Conservation (phyloP, 108 stramenopile species). For the Stephanodiscus minutulus region DNA sequence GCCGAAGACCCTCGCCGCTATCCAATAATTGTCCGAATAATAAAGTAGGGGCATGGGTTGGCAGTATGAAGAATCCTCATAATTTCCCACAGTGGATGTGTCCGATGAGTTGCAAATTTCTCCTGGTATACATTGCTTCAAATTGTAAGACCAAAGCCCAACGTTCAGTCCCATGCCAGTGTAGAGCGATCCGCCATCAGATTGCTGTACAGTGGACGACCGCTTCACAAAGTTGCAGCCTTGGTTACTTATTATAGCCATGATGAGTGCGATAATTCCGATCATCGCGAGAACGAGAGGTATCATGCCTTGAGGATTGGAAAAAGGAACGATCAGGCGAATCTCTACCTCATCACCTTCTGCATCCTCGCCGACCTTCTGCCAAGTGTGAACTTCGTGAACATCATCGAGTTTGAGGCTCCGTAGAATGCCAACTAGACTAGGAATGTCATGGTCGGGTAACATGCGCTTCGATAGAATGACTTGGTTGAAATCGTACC, state of each 20-base stretch:
- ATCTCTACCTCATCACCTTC: neutral
- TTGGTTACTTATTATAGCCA: neutral
- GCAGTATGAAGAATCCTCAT: constrained; percentile 20
- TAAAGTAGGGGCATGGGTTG: constrained; percentile 13
- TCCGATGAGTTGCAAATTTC: constrained; percentile 1
- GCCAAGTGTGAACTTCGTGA: constrained; percentile 9
- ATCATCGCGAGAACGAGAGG: neutral
- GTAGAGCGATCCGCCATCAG: constrained; percentile 2
- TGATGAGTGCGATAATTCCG: neutral
- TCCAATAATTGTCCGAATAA: constrained; percentile 19
- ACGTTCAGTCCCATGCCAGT: neutral
- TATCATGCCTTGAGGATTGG: constrained; percentile 13
- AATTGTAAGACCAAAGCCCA: constrained; percentile 13
- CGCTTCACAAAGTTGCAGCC: constrained; percentile 9
- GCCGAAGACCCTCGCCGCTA: constrained; percentile 22
- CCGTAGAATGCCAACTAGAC: constrained; percentile 31
- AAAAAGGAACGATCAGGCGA: constrained; percentile 1
- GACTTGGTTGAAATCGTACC: constrained; percentile 53
- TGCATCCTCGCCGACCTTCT: neutral
- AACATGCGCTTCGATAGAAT: constrained; percentile 40
- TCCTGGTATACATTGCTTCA: neutral
- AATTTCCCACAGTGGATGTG: constrained; percentile 4
- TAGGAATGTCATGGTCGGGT: constrained; percentile 38
- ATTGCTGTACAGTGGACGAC: neutral
- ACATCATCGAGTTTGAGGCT: constrained; percentile 36